Evolutionary conservation across 2,329 filamentous ascomycete genomes (phyloP).

Genomic region (Fusarium abutilonis): DNA sequence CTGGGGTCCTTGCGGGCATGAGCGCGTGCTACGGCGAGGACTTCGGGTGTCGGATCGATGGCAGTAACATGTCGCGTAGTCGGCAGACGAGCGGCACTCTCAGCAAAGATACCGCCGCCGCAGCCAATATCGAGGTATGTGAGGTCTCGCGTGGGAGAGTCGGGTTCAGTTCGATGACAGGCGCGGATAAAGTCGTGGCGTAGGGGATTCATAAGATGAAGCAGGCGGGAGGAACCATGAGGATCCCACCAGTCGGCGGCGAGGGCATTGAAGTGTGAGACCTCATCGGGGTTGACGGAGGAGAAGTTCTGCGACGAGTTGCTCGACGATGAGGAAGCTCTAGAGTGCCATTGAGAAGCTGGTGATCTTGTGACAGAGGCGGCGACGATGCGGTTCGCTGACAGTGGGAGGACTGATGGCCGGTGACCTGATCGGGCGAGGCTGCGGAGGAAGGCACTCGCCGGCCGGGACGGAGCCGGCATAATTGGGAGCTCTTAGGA

Average conservation of each 20-base stretch:
- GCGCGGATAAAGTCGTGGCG: constrained; percentile 88
- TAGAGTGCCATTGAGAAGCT: constrained; percentile 36
- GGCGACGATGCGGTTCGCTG: constrained; percentile 12
- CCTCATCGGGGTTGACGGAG: constrained; percentile 87
- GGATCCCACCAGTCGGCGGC: constrained; percentile 98
- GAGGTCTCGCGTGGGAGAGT: constrained; percentile 55
- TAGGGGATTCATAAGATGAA: constrained; percentile 98
- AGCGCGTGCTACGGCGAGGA: constrained; percentile 77
- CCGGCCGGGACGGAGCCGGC: constrained; percentile 41
- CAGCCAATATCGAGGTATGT: constrained; percentile 92
- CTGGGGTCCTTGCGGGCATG: constrained; percentile 80
- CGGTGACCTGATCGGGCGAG: constrained; percentile 25
- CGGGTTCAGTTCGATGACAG: constrained; percentile 69
- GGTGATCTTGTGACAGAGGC: constrained; percentile 6
- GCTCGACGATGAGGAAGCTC: constrained; percentile 24
- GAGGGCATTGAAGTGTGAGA: constrained; percentile 93
- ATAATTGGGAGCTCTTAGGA: constrained; percentile 28
- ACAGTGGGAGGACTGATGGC: constrained; percentile 10
- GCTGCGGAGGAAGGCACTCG: constrained; percentile 36
- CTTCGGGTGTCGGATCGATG: constrained; percentile 79
- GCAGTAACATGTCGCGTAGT: constrained; percentile 73
- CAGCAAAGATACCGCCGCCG: constrained; percentile 95
- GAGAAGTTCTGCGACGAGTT: constrained; percentile 55
- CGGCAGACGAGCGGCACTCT: constrained; percentile 77
- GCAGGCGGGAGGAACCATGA: constrained; percentile 86